A percentile compares a stretch with the other conserved stretches of the same genome.
Conservation (phyloP, 306 rosid genomes). For the Vicia sativa region DNA sequence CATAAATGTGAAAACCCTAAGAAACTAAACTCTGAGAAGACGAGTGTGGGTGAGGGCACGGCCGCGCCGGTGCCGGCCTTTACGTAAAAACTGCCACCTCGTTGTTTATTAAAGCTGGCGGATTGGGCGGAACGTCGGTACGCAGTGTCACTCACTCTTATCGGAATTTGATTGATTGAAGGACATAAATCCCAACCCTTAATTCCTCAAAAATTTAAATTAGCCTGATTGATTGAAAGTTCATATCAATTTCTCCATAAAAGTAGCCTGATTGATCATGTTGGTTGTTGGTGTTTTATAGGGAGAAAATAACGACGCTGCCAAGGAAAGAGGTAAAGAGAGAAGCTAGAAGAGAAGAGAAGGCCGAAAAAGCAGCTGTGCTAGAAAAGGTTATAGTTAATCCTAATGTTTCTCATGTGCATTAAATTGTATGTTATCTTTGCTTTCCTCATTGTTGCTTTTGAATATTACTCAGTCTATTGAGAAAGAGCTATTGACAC, state of each 20-base stretch:
- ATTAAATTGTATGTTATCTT: conserved; percentile 21
- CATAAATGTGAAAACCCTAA: conserved; percentile 23
- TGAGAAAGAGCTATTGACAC: conserved; percentile 75
- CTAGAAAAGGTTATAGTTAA: conserved; percentile 64
- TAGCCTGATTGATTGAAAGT: background rate
- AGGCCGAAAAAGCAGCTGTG: conserved; percentile 77
- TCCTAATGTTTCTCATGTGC: conserved; percentile 30
- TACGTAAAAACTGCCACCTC: conserved; percentile 60
- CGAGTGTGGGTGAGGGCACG: conserved; percentile 67
- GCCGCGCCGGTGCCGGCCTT: conserved; percentile 73
- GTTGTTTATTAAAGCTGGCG: conserved; percentile 74
- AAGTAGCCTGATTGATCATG: conserved; percentile 24
- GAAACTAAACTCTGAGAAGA: conserved; percentile 60
- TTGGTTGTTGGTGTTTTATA: conserved; percentile 28
- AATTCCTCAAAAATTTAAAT: conserved; percentile 50
- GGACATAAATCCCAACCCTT: conserved; percentile 75
- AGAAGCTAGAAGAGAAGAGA: conserved; percentile 85
- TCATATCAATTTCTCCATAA: conserved; percentile 11
- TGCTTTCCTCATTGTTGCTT: conserved; percentile 33
- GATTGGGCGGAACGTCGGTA: conserved; percentile 70
- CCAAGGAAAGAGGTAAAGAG: conserved; percentile 89
- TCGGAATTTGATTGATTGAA: conserved; percentile 89
- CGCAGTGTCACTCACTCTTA: conserved; percentile 66
- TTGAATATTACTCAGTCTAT: conserved; percentile 56
- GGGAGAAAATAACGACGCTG: conserved; percentile 83